Base-by-base conservation (phyloP, 805 yeast species). In the Schwanniomyces pseudopolymorphus region DNA sequence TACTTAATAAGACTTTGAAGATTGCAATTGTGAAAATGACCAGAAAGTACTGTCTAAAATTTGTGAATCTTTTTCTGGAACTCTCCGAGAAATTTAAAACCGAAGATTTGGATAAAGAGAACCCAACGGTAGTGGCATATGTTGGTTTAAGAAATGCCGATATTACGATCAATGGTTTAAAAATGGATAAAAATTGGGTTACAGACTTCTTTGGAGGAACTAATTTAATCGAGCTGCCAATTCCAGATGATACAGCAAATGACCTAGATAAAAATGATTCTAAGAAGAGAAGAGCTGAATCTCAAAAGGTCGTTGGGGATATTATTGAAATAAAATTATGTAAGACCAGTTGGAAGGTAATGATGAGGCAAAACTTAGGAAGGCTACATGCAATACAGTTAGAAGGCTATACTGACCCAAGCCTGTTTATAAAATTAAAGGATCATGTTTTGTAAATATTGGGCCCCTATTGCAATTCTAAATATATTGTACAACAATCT, bases 311-410 rank as follows among this genome's bases (percentile, higher is more conserved):
- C 7, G 39, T 40, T 28, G 76, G 75, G 3, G 75, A 71, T 36
- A 59, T 72, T 2, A 66, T 78, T n/a, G 77, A 74, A 45, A 63
- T 79, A 39, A 67, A 66, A 43, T 36, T 80, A 5, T 48, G 64
- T 11, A 67, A 64, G 47, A 71, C 80, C 1, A 69, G 74, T 47
- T 79, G 81, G 81, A 60, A 66, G 19, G 42, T 68, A 27, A 43
- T 57, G 17, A 51, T 58, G 50, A 51, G 64, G 16, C 66, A 63
- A 0, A 49, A 55, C 20, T 47, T 48, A 21, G 45, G 56, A 1
- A 50, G 66, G 27, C 48, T 69, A 17, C 68, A 66, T 21, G 66
- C 62, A 2, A 66, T 69, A 1, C 44, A 59, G 4, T 41, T 69
- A 11, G 65, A 63, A 40, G 74, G 69, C 3, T 47, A 55, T 3